Evolutionary conservation across 2,329 filamentous ascomycete species (phyloP), one percentile per base, ranked within the genome.

Genomic region (Fusarium drepaniforme): DNA sequence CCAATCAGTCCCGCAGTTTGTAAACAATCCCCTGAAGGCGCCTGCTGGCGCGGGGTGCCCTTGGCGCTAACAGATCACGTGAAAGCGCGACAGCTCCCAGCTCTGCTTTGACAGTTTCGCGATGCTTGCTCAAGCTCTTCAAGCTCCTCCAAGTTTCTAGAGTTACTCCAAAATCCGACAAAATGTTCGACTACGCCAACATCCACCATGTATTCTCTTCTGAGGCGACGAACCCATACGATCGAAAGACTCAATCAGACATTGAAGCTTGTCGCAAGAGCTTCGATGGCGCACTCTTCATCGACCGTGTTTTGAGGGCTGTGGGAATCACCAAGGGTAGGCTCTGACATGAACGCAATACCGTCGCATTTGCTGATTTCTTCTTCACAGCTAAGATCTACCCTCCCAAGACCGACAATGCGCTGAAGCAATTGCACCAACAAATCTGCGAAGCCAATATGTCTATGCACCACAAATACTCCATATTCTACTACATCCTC

Each of bases 401-500:
- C 80, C 95, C 95, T 51, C 94, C 95, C 0, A 91, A 91, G 79
- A 90, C 89, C 64, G 91, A 93, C 68, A 87, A 86, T 70, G 90
- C 91, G 49, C 88, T 97, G 35, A 90, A 90, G 75, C 89, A 90
- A 44, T 88, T 97, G 8, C 92, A 96, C 83, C 86, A 91, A 71
- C 90, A 91, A 69, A 92, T 97, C 73, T 89, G 92, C 81, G 88
- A 90, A 30, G 90, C 85, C 64, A 86, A 85, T 59, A 91, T 93
- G 76, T 89, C 92, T 9, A 87, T 90, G 64, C 93, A 96, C 82
- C 92, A 96, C 84, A 96, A 96, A 82, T 91, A 95, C 75, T 94
- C 94, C 21, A 88, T 97, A 58, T 87, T 97, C 74, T 97, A 94
- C 86, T 97, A 97, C 82, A 86, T 97, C 44, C 88, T 97, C 4